Base-by-base conservation (phyloP, 2,329 filamentous ascomycete species). In the Arthrobotrys sphaeroides region DNA sequence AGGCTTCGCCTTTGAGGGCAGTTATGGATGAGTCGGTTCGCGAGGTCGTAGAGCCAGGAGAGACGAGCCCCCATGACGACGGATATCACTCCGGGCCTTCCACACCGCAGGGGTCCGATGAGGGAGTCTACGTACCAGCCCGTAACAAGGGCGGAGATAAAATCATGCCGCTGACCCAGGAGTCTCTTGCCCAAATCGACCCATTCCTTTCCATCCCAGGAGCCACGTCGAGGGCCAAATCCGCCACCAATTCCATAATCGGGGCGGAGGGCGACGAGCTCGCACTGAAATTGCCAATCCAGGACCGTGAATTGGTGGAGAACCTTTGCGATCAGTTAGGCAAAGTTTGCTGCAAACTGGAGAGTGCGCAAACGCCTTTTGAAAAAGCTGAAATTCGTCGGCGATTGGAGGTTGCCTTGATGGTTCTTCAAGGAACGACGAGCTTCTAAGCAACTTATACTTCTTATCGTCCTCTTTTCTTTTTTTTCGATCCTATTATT, bases 61-160 rank as follows among this genome's bases (percentile, higher is more conserved):
- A 68, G 9, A 53, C 64, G 5, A 69, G 47, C 20, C 31, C 55
- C n/a, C 31, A 77, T 20, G 73, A 77, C 12, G 73, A 77, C 26
- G 73, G 73, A 10, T 77, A 77, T 18, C 73, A 77, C 26, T 77
- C 73, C 16, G 73, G 73, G 6, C 73, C 73, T 12, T 77, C 73
- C 9, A 77, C 73, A 4, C 73, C 73, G 13, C 73, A 77, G 22
- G 73, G 67, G 24, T 70, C 60, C 5, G 66, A 70, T 22, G 73
- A 77, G 43, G 67, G 64, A 5, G 64, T 64, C 3, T 77, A 77
- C 26, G n/a, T 72, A 1, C 38, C 57, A 24, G 55, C 45, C 9
- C 57, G 16, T 10, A 40, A 18, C 26, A 51, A 67, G 12, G 49
- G 51, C 10, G 64, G 33, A 33, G 20, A 42, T 10, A 28, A 55